phyloP scores from a whole-genome alignment of 768 basidiomycete species.

The Lactarius hatsudake region DNA sequence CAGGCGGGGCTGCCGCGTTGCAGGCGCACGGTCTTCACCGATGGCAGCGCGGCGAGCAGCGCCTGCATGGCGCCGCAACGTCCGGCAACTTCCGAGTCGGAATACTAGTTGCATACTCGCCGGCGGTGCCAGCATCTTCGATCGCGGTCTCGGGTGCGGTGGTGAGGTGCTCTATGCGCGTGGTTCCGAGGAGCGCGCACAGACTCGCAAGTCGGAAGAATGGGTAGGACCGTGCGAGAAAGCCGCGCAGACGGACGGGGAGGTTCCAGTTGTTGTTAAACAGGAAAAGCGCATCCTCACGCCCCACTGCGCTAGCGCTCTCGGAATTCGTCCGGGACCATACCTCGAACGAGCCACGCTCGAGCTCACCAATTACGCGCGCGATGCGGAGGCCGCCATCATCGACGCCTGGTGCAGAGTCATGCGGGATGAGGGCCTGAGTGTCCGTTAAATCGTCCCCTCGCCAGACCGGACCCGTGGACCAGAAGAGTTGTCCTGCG shows the following conservation, averaged over 20 bases:
- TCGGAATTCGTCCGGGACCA: background rate
- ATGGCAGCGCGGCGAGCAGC: background rate
- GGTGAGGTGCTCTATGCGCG: background rate
- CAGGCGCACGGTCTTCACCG: slow-evolving; percentile 1
- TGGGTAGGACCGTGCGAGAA: background rate
- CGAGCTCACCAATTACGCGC: background rate
- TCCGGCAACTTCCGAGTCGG: too few species aligned
- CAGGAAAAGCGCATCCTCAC: slow-evolving; percentile 7
- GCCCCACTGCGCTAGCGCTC: background rate
- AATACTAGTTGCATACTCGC: too few species aligned
- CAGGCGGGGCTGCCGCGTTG: background rate
- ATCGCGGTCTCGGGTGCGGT: background rate
- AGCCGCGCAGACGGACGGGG: too few species aligned
- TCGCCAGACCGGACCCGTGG: too few species aligned
- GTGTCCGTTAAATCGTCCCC: background rate
- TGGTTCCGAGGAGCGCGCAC: background rate
- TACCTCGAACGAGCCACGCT: slow-evolving; percentile 1
- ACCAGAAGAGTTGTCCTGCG: slow-evolving; percentile 10
- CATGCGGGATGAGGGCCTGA: slow-evolving; percentile 10
- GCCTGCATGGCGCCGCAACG: background rate
- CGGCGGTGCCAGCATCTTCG: background rate
- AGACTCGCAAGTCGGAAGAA: slow-evolving; percentile 10
- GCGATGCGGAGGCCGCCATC: slow-evolving; percentile 1
- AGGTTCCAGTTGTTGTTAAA: slow-evolving; percentile 9
- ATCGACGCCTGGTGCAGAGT: background rate